A percentile compares a stretch with the other conserved stretches of the same genome.
Conservation (phyloP, 345 rosid genomes). For the Citrus trifoliata region DNA sequence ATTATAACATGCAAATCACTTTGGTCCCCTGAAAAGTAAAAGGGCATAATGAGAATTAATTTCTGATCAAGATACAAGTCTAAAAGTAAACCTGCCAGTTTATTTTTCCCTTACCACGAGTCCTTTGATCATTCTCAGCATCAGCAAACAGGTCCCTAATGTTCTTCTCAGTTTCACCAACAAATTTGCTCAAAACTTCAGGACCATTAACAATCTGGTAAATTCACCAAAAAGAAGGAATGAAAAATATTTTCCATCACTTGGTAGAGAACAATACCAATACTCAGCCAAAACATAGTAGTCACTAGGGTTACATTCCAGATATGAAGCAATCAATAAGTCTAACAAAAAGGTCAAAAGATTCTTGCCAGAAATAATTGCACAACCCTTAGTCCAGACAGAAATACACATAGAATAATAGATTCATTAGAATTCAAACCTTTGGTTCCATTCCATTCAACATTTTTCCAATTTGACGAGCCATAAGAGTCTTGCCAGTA, state of each 20-base stretch:
- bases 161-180: conserved; percentile 98
- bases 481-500: conserved; percentile 98
- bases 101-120: conserved; percentile 51
- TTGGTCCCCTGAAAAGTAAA: conserved; percentile 71
- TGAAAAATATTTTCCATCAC: not conserved
- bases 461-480: conserved; percentile 99
- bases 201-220: conserved; percentile 93
- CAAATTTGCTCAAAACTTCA: conserved; percentile 96
- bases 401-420: not conserved
- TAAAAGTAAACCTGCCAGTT: conserved; percentile 7
- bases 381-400: not conserved
- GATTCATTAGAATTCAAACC: conserved; percentile 38
- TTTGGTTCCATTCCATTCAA: conserved; percentile 98
- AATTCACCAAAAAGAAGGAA: conserved; percentile 22
- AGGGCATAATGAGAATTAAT: conserved; percentile 12
- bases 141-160: conserved; percentile 95
- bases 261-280: conserved; percentile 6
- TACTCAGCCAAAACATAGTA: not conserved
- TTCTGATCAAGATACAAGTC: conserved; percentile 7
- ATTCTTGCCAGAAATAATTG: not conserved
- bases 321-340: not conserved
- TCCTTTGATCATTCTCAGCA: conserved; percentile 94
- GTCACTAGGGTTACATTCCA: not conserved
- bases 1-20: conserved; percentile 97
- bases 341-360: not conserved